Conservation (phyloP, 2,329 filamentous ascomycete genomes). For the Whalleya microplaca region DNA sequence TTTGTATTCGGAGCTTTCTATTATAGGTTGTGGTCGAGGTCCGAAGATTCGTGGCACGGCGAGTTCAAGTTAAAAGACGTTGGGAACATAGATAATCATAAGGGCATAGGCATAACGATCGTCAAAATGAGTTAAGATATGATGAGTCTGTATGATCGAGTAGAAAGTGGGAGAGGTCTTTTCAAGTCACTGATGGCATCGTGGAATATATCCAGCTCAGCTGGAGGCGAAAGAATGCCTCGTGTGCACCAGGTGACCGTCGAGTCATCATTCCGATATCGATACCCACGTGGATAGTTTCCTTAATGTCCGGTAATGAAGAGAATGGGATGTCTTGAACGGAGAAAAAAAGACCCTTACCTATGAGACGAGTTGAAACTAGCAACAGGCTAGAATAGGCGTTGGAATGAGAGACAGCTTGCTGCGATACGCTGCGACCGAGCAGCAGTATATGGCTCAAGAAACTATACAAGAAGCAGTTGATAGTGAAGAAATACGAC, state of each 20-base stretch:
- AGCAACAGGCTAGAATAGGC: slow-evolving; percentile 22
- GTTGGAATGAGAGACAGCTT: slow-evolving; percentile 24
- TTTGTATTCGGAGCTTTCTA: slow-evolving; percentile 6
- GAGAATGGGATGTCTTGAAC: slow-evolving; percentile 36
- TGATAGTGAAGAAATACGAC: not conserved
- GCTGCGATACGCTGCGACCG: slow-evolving; percentile 8
- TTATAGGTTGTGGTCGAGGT: not conserved
- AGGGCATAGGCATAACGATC: slow-evolving; percentile 1
- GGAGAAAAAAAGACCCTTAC: slow-evolving; percentile 22
- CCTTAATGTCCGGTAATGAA: slow-evolving; percentile 13
- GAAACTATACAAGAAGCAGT: not conserved
- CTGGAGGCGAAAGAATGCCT: slow-evolving; percentile 31
- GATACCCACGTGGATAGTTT: slow-evolving; percentile 9
- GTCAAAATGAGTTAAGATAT: not conserved
- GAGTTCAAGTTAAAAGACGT: not conserved
- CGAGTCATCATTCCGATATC: slow-evolving; percentile 12
- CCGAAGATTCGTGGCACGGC: slow-evolving; percentile 1
- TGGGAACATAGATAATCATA: slow-evolving; percentile 5
- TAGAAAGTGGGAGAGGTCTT: not conserved
- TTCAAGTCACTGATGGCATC: slow-evolving; percentile 17
- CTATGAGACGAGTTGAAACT: slow-evolving; percentile 17
- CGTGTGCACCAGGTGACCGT: slow-evolving; percentile 28
- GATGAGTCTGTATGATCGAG: not conserved
- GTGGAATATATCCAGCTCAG: slow-evolving; percentile 5
- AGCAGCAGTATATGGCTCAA: not conserved